Base-by-base conservation (phyloP, 345 rosid species). In the Linum usitatissimum region DNA sequence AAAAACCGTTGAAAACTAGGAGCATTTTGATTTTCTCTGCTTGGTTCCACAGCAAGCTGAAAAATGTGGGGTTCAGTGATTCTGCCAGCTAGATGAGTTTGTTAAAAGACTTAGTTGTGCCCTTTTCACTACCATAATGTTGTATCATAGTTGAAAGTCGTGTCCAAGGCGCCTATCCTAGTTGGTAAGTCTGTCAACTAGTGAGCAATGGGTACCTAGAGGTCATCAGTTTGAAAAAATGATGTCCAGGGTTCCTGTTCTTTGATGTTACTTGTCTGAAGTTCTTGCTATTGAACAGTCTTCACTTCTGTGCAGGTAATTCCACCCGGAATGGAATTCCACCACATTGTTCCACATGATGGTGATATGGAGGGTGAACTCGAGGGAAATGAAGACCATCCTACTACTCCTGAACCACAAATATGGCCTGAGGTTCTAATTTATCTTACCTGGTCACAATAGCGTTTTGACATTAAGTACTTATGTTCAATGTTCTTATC, bases 311-410 rank as follows among this genome's bases (percentile, higher is more conserved):
- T 74, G 67, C 86, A 90, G 97, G 72, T 79, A 84, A 94, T 94
- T 66, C 91, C 97, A 75, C 99, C 97, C 31, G 97, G 97, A 71
- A 94, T 90, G 99, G 99, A 94, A 75, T 90, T 94, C 75, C 87
- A 94, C 74, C 95, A 90, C 78, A 86, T 90, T 75, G 81, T 86
- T 68, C 96, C 97, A 6, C 92, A 75, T 59, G 97, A 86, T 74
- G 95, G 96, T 66, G 99, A 93, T 70, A 71, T 86, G 72, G 99
- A 94, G 45, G 87, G 86, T 59, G 97, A 94, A 66, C 55, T 66
- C 66, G 99, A 94, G 75, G 95, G 87, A 73, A 90, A 72, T 60
- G 99, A 94, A 42, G 96, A 90, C 49, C 86, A 85, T 80, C 86
- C 88, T 17, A 65, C 84, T 68, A 79, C 88, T 69, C 92, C 87